Percentiles rank a stretch among this genome's conserved stretches.
Conservation (phyloP, 306 rosid species). For the Vigna radiata region DNA sequence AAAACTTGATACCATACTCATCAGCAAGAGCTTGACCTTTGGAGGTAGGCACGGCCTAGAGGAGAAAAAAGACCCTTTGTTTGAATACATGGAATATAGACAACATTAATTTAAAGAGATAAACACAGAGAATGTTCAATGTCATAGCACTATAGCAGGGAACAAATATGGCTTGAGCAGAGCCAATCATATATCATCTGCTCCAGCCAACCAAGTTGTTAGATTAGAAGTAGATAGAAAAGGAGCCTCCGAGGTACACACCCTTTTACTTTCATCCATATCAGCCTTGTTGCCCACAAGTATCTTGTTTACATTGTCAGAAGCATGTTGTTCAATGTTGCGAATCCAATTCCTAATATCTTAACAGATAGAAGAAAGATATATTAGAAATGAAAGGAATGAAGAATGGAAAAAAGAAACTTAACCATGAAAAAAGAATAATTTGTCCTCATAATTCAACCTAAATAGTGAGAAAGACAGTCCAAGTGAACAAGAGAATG, state of each 20-base stretch:
- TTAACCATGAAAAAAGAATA: not conserved
- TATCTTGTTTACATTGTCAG: conserved; percentile 75
- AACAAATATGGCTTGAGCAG: conserved; percentile 29
- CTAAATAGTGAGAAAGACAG: not conserved
- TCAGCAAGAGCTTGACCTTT: conserved; percentile 91
- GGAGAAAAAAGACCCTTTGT: conserved; percentile 32
- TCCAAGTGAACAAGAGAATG: not conserved
- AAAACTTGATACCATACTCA: conserved; percentile 81
- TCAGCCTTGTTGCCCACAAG: conserved; percentile 85
- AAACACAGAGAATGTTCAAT: conserved; percentile 2
- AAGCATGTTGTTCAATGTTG: conserved; percentile 81
- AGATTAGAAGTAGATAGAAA: conserved; percentile 8
- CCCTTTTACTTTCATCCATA: conserved; percentile 84
- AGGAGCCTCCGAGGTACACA: conserved; percentile 38
- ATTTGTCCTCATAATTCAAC: conserved; percentile 14
- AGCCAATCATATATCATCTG: conserved; percentile 17
- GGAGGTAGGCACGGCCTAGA: conserved; percentile 76
- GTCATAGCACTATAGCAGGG: not conserved
- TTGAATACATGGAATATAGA: conserved; percentile 25
- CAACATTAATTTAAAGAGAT: not conserved
- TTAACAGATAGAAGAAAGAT: conserved; percentile 40
- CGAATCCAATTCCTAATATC: conserved; percentile 85
- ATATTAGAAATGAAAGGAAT: conserved; percentile 20
- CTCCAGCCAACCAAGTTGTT: conserved; percentile 30
- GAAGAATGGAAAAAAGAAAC: not conserved